Evolutionary conservation across 1,139 yeast species (phyloP).

Genomic region (Pichia sp.): DNA sequence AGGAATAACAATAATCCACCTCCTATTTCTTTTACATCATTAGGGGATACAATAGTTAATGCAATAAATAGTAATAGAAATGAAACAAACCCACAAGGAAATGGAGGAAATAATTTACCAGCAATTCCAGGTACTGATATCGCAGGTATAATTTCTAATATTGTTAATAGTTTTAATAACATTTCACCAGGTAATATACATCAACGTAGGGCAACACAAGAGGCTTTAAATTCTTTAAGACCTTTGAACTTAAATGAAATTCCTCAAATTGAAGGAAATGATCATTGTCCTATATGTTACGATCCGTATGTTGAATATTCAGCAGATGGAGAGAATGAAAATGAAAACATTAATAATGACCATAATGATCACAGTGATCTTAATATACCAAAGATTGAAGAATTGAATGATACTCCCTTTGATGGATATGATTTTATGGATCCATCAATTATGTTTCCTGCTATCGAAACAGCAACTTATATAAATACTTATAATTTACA

Average conservation of each 20-base stretch:
- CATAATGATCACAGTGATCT: too few species aligned
- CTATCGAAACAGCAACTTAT: slow-evolving; percentile 23
- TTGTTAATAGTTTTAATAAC: background rate
- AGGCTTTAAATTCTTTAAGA: slow-evolving; percentile 5
- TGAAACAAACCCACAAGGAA: too few species aligned
- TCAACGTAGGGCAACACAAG: slow-evolving; percentile 5
- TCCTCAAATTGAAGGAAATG: slow-evolving; percentile 11
- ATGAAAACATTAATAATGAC: too few species aligned
- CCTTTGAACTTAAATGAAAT: slow-evolving; percentile 15
- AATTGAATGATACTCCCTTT: background rate
- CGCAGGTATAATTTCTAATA: slow-evolving; percentile 2
- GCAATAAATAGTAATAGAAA: background rate
- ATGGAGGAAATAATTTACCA: too few species aligned
- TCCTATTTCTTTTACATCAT: background rate
- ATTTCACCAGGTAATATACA: too few species aligned
- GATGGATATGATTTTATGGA: slow-evolving; percentile 20
- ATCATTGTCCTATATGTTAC: slow-evolving; percentile 25
- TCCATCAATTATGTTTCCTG: slow-evolving; percentile 23
- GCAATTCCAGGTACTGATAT: background rate
- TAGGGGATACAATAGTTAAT: background rate
- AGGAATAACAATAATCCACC: too few species aligned
- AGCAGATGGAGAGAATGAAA: background rate
- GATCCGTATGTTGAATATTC: slow-evolving; percentile 21
- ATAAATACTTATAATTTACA: background rate
- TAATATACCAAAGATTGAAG: background rate